Percentiles rank a stretch among this genome's conserved stretches.
Evolutionary conservation across 257 asterid species (phyloP).

Genomic region (Orobanche coerulescens): DNA sequence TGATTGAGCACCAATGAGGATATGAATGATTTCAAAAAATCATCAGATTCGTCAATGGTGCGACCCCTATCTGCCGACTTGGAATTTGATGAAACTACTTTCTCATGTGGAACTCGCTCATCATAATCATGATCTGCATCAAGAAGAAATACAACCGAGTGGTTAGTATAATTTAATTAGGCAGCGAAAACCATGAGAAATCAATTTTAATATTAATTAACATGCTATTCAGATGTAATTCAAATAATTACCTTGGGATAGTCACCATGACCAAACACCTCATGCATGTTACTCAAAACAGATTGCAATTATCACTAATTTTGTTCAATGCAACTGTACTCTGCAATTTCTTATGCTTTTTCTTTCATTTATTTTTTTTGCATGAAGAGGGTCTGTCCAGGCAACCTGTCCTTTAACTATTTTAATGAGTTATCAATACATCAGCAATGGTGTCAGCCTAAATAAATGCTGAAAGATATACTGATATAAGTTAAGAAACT

Average conservation of each 20-base stretch:
- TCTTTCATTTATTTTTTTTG: not conserved
- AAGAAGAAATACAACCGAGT: slow-evolving; percentile 12
- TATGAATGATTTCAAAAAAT: slow-evolving; percentile 43
- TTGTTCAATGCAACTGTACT: not conserved
- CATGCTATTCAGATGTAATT: not conserved
- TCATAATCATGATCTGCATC: slow-evolving; percentile 37
- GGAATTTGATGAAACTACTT: slow-evolving; percentile 32
- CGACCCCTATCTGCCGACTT: slow-evolving; percentile 23
- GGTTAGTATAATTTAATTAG: not conserved
- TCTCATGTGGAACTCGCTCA: slow-evolving; percentile 34
- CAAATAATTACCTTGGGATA: not conserved
- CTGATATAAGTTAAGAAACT: not conserved
- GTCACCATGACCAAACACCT: not conserved
- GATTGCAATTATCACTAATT: not conserved
- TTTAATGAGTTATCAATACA: not conserved
- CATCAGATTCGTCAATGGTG: slow-evolving; percentile 34
- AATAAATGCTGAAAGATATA: not conserved
- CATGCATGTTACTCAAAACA: not conserved
- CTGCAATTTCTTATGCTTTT: not conserved
- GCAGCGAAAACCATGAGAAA: not conserved
- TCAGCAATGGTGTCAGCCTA: not conserved
- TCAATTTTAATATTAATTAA: not conserved
- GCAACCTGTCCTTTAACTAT: not conserved
- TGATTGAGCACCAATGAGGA: slow-evolving; percentile 28
- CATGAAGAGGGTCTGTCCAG: not conserved